Base-by-base conservation (phyloP, 164 flowering plant species). In the Berberis thunbergii region DNA sequence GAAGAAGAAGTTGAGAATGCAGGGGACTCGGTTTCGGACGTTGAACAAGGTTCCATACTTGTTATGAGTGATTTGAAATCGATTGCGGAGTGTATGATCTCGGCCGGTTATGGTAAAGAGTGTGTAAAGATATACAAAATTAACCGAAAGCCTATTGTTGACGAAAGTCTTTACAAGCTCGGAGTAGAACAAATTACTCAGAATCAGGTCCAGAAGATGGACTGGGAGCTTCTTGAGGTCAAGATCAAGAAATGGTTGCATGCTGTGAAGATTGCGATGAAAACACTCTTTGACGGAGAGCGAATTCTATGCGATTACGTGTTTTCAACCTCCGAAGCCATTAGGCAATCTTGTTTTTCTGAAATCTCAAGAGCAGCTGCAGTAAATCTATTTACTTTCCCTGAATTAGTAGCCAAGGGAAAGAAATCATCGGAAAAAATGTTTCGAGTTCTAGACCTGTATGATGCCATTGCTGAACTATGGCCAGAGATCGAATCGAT, bases 21-120 rank as follows among this genome's bases (percentile, higher is more conserved):
- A 0, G 73, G 71, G 0, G 72, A 78, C 38, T 73, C 86, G 13
- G 77, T 78, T 9, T 26, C 67, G 1, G 86, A 87, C 13, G 83
- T 75, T 8, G 89, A 88, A 65, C 54, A 67, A 42, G 81, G 56
- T 0, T 78, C 86, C 7, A 42, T 73, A 2, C 48, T 60, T 0
- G 83, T 80, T 10, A 80, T 81, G 87, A 54, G 71, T 56, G 88
- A 88, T 62, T 67, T 86, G 50, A 74, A 58, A 39, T 62, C 67
- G 26, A 86, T 86, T 6, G 91, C 95, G 2, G 87, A 86, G 13
- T 83, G 86, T 66, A 88, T 88, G 95, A 80, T 83, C 49, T 59
- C 80, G 4, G 50, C 84, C 0, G 95, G 95, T 1, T 88, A 86
- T 48, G 82, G 81, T 3, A 83, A 79, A 58, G 95, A 88, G 62